phyloP scores from a whole-genome alignment of 2,329 filamentous ascomycete genomes.

The Phialophora macrospora region DNA sequence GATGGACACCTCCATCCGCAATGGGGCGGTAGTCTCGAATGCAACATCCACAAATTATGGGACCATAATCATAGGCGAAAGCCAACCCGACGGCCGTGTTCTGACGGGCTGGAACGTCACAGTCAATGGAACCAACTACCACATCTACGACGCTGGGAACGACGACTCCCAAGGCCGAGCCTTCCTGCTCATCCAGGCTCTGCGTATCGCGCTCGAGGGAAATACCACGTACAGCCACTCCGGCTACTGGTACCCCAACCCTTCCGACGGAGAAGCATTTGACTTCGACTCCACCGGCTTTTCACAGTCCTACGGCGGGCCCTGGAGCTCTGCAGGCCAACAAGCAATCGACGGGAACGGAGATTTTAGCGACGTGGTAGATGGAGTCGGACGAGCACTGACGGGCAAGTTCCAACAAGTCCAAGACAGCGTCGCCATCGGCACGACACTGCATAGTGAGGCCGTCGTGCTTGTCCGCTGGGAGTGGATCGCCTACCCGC shows the following conservation, averaged over 20 bases:
- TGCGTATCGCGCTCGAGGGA: conserved; percentile 26
- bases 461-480: conserved; percentile 22
- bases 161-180: conserved; percentile 21
- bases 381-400: conserved; percentile 21
- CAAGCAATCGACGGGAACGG: conserved; percentile 27
- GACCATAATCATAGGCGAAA: conserved; percentile 8
- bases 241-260: conserved; percentile 26
- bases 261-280: conserved; percentile 8
- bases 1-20: conserved; percentile 16
- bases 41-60: conserved; percentile 18
- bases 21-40: conserved; percentile 9
- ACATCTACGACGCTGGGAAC: conserved; percentile 36
- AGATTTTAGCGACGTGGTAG: conserved; percentile 23
- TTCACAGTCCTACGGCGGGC: conserved; percentile 11
- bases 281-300: conserved; percentile 21
- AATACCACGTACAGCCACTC: conserved; percentile 26
- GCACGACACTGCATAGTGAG: conserved; percentile 17
- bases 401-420: conserved; percentile 28
- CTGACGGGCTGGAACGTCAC: conserved; percentile 22
- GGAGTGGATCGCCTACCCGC: conserved; percentile 23
- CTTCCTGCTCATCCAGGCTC: conserved; percentile 23
- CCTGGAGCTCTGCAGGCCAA: conserved; percentile 27
- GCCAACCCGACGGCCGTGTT: conserved; percentile 16
- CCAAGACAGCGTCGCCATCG: conserved; percentile 15
- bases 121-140: conserved; percentile 45